These are phyloP conservation scores for Diplosphaera chodatii DNA, from an alignment of 139 green algal genomes.

Conservation along the genomic window DNA sequence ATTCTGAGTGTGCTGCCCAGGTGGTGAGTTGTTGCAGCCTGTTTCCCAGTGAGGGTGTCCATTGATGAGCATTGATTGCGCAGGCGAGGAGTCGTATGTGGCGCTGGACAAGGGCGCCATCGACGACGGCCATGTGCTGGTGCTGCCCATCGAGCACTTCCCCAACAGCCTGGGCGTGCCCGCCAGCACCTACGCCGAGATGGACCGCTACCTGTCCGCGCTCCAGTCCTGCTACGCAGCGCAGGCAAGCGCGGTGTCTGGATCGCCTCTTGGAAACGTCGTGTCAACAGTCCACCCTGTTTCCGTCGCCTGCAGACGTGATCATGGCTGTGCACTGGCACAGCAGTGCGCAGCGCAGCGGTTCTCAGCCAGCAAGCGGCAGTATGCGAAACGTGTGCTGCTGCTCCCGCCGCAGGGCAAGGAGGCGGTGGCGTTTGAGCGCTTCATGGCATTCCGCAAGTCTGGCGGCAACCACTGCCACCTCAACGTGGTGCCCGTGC, in stretches of 20 bases:
- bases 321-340: too few species aligned
- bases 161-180: slow-evolving; percentile 48
- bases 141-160: slow-evolving; percentile 90
- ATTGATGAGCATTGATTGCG: background rate
- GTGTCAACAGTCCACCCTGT: too few species aligned
- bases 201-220: slow-evolving; percentile 69
- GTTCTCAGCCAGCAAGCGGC: too few species aligned
- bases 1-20: too few species aligned
- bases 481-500: slow-evolving; percentile 70
- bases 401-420: slow-evolving; percentile 25
- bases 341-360: too few species aligned
- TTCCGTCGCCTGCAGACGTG: too few species aligned
- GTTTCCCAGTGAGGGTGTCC: too few species aligned
- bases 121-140: slow-evolving; percentile 64
- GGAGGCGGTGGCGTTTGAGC: slow-evolving; percentile 82
- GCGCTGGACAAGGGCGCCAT: slow-evolving; percentile 82
- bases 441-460: slow-evolving; percentile 67
- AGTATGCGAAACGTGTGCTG: too few species aligned
- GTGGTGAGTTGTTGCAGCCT: too few species aligned
- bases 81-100: slow-evolving; percentile 73
- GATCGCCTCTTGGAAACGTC: too few species aligned
- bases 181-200: slow-evolving; percentile 34
- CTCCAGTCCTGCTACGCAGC: slow-evolving; percentile 56
- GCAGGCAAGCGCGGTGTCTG: background rate
- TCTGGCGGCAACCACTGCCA: slow-evolving; percentile 85